phyloP scores from a whole-genome alignment of 2,329 filamentous ascomycete genomes.

The Aspergillus quadrilineatus region DNA sequence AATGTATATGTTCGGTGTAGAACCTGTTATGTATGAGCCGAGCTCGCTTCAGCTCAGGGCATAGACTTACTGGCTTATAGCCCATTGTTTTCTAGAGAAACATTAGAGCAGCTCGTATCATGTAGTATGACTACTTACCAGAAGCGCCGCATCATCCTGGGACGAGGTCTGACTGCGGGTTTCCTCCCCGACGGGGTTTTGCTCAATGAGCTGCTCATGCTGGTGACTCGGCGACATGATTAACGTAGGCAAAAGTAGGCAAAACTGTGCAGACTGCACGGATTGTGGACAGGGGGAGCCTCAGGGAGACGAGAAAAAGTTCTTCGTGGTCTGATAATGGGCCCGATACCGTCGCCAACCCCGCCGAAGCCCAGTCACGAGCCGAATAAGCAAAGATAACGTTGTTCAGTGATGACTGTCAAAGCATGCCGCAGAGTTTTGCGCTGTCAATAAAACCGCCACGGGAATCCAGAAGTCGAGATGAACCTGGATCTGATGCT shows the following conservation, averaged over 20 bases:
- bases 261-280: background rate
- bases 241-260: background rate
- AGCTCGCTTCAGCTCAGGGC: background rate
- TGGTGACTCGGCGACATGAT: conserved; percentile 20
- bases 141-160: conserved; percentile 37
- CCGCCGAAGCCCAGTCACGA: conserved; percentile 6
- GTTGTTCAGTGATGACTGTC: conserved; percentile 1
- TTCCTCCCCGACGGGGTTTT: conserved; percentile 25
- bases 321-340: conserved; percentile 13
- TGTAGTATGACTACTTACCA: conserved; percentile 28
- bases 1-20: conserved; percentile 58
- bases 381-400: conserved; percentile 10
- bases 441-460: background rate
- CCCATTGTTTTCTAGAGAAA: conserved; percentile 49
- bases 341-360: conserved; percentile 17
- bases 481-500: conserved; percentile 5
- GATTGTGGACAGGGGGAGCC: no score
- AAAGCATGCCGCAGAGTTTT: conserved; percentile 1
- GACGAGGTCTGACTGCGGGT: conserved; percentile 27
- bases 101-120: conserved; percentile 15
- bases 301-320: conserved; percentile 1
- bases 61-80: conserved; percentile 53
- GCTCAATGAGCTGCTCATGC: conserved; percentile 25
- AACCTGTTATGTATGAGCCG: conserved; percentile 41
- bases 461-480: background rate